phyloP scores from a whole-genome alignment of 2,329 filamentous ascomycete genomes.

The Alternaria sp. region DNA sequence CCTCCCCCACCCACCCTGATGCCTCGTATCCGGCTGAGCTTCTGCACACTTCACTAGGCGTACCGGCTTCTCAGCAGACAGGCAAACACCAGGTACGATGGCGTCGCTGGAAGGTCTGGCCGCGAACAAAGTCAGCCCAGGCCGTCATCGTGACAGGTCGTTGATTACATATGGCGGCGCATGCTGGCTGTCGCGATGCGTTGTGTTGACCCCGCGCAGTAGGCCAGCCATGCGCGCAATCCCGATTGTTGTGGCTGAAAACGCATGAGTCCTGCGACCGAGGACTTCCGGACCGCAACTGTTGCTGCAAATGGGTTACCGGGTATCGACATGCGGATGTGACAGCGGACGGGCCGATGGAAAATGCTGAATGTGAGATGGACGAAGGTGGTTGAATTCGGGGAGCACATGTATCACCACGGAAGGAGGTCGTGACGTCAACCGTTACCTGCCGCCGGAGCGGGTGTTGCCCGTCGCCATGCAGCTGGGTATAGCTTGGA shows the following conservation, averaged over 20 bases:
- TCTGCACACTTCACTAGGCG: not conserved
- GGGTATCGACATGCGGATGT: not conserved
- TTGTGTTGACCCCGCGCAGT: not conserved
- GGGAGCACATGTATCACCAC: not conserved
- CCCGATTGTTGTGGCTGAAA: not conserved
- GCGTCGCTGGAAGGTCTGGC: not conserved
- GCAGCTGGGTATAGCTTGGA: not conserved
- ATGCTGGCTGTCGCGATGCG: not conserved
- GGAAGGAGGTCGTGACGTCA: not conserved
- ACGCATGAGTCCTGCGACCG: not conserved
- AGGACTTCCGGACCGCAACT: not conserved
- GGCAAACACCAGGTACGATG: not conserved
- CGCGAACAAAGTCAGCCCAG: not conserved
- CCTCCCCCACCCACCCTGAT: too few relatives aligned
- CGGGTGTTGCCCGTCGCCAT: not conserved
- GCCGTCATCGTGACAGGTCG: not conserved
- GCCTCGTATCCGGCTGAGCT: not conserved
- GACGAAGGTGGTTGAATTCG: not conserved
- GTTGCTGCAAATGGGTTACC: not conserved
- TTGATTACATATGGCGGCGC: not conserved
- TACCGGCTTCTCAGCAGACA: not conserved
- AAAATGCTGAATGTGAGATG: not conserved
- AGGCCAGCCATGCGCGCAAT: not conserved
- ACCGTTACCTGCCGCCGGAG: not conserved
- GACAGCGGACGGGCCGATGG: not conserved